Evolutionary conservation across 345 rosid genomes (phyloP).

Genomic region (Brassica nigra): DNA sequence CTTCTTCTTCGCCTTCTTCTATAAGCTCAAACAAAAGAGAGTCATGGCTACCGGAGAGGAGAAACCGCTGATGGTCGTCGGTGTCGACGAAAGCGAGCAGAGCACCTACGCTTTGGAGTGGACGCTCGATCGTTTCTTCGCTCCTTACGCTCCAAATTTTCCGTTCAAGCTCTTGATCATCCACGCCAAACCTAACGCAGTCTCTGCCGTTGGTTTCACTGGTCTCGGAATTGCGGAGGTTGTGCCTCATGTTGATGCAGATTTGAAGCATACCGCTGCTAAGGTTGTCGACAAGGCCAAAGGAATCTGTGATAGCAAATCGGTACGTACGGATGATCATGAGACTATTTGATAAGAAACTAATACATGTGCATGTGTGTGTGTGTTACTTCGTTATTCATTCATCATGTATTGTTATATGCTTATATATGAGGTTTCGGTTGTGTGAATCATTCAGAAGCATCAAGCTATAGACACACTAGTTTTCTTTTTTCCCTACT

Average conservation of each 20-base stretch:
- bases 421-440: background rate
- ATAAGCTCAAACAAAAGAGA: background rate
- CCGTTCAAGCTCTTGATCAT: constrained; percentile 81
- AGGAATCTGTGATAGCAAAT: constrained; percentile 56
- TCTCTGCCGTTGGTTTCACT: constrained; percentile 61
- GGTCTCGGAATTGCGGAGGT: constrained; percentile 89
- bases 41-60: constrained; percentile 48
- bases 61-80: constrained; percentile 62
- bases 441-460: background rate
- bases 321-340: constrained; percentile 44
- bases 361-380: background rate
- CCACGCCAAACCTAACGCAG: constrained; percentile 73
- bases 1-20: background rate
- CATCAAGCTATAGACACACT: background rate
- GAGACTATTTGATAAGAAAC: background rate
- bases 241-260: constrained; percentile 65
- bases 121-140: constrained; percentile 81
- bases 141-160: constrained; percentile 50
- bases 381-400: background rate
- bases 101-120: constrained; percentile 83
- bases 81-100: constrained; percentile 69
- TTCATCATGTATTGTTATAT: background rate
- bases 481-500: background rate
- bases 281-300: constrained; percentile 69
- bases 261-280: constrained; percentile 72